phyloP scores from a whole-genome alignment of 495 filamentous ascomycete species.

The Ramalina intermedia region DNA sequence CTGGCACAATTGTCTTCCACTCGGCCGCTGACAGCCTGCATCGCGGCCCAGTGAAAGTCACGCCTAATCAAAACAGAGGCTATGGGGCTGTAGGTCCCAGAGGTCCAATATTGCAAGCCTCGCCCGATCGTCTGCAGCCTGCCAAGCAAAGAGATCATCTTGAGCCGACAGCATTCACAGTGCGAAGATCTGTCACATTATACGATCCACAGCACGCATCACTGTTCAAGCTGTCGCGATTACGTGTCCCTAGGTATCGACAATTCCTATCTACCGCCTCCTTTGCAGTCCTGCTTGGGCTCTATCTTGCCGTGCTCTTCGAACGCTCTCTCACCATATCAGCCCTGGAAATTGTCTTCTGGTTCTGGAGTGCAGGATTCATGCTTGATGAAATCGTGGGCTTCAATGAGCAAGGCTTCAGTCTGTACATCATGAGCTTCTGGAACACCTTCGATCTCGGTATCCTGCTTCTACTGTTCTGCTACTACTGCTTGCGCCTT shows the following conservation, averaged over 20 bases:
- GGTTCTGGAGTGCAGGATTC: slow-evolving; percentile 93
- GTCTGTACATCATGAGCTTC: slow-evolving; percentile 88
- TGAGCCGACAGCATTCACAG: slow-evolving; percentile 20
- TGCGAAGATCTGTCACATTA: slow-evolving; percentile 63
- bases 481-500: slow-evolving; percentile 76
- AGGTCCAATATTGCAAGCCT: slow-evolving; percentile 11
- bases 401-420: slow-evolving; percentile 87
- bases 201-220: slow-evolving; percentile 86
- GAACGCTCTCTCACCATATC: slow-evolving; percentile 63
- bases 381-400: slow-evolving; percentile 93
- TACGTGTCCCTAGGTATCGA: slow-evolving; percentile 81
- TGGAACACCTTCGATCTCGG: slow-evolving; percentile 93
- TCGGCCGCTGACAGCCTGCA: slow-evolving; percentile 72
- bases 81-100: slow-evolving; percentile 20
- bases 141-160: slow-evolving; percentile 19
- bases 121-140: slow-evolving; percentile 14
- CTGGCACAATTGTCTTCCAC: slow-evolving; percentile 83
- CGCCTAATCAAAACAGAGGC: slow-evolving; percentile 14
- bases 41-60: slow-evolving; percentile 28
- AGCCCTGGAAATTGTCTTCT: slow-evolving; percentile 70
- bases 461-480: slow-evolving; percentile 70
- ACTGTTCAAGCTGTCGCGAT: slow-evolving; percentile 73
- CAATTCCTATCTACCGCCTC: slow-evolving; percentile 78
- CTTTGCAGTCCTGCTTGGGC: slow-evolving; percentile 62
- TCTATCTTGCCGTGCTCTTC: slow-evolving; percentile 64